Percentiles rank a stretch among this genome's conserved stretches.
These are phyloP conservation scores for Apiospora koreana DNA, from an alignment of 2,329 filamentous ascomycete species.

Conservation along the genomic window DNA sequence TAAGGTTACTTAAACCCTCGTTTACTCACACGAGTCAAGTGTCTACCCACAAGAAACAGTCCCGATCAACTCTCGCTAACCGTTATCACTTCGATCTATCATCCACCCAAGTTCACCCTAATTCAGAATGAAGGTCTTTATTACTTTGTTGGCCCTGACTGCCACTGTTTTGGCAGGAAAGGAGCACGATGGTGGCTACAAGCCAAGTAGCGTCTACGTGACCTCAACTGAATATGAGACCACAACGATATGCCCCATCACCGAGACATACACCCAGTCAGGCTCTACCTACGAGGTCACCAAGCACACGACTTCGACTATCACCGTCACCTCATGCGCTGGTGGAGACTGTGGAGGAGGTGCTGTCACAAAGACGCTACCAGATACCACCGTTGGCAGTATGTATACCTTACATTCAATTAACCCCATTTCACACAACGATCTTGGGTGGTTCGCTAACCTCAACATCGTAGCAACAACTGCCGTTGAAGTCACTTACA, in stretches of 20 bases:
- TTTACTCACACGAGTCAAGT: slow-evolving; percentile 15
- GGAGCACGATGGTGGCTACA: not conserved
- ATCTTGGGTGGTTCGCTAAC: slow-evolving; percentile 23
- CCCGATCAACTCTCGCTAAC: slow-evolving; percentile 9
- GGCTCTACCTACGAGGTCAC: slow-evolving; percentile 43
- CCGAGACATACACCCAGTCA: slow-evolving; percentile 24
- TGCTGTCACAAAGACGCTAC: slow-evolving; percentile 36
- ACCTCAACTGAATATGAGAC: slow-evolving; percentile 40
- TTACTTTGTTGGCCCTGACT: slow-evolving; percentile 28
- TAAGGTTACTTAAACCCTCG: slow-evolving; percentile 30
- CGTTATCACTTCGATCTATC: not conserved
- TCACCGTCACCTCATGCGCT: slow-evolving; percentile 42
- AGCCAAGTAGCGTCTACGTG: not conserved
- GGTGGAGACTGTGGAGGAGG: slow-evolving; percentile 31
- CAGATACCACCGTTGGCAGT: slow-evolving; percentile 36
- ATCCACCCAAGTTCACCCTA: not conserved
- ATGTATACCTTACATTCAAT: not conserved
- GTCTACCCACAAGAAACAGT: slow-evolving; percentile 10
- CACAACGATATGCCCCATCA: slow-evolving; percentile 43
- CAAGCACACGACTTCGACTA: slow-evolving; percentile 43
- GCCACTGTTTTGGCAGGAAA: slow-evolving; percentile 25
- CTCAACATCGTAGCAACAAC: slow-evolving; percentile 22
- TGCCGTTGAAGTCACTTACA: slow-evolving; percentile 41
- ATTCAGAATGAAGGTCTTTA: slow-evolving; percentile 30
- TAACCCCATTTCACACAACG: slow-evolving; percentile 27